Evolutionary conservation across 2,329 filamentous ascomycete genomes (phyloP), one percentile per base, ranked within the genome.

Genomic region (Aspergillus ochraceus): DNA sequence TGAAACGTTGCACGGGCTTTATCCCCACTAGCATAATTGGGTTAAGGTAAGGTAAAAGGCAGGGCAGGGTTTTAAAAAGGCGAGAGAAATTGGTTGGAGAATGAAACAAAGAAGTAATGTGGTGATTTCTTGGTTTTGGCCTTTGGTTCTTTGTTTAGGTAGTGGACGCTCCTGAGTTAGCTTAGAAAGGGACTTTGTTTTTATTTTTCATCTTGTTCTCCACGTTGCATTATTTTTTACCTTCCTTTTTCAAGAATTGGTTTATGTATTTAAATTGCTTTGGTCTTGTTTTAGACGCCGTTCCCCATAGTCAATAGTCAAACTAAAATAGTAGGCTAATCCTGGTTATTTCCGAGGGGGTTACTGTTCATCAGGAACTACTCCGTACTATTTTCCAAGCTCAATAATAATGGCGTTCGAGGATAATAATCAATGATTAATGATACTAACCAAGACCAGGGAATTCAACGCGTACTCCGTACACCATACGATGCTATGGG

Each of bases 1-100:
- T 74, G 72, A 71, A 73, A 74, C 71, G 69, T 73, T 68, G 66
- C 70, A 72, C 70, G 70, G 72, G 71, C 70, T 73, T 12, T 71
- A 74, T 73, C 71, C 71, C 71, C 71, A 72, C 70, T 69, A 71
- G 67, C 67, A 73, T 70, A 71, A 70, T 74, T 55, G 57, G 59
- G 60, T 66, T 70, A 71, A 70, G 59, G 66, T 71, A 64, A 65
- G 60, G 59, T 6, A 36, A 52, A n/a, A n/a, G n/a, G n/a, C 49
- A 39, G 36, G 61, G 59, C 59, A 36, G 53, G 60, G 54, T 62
- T 22, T 22, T n/a, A n/a, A n/a, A 54, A 29, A 45, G 17, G 12
- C 11, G 24, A 26, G 22, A 20, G 52, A 22, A 26, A 10, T 30
- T 30, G 19, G 10, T 24, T 24, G 4, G 24, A 6, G 6, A 24